phyloP scores from a whole-genome alignment of 768 basidiomycete species.

The Boletus pseudo-olivaceus region DNA sequence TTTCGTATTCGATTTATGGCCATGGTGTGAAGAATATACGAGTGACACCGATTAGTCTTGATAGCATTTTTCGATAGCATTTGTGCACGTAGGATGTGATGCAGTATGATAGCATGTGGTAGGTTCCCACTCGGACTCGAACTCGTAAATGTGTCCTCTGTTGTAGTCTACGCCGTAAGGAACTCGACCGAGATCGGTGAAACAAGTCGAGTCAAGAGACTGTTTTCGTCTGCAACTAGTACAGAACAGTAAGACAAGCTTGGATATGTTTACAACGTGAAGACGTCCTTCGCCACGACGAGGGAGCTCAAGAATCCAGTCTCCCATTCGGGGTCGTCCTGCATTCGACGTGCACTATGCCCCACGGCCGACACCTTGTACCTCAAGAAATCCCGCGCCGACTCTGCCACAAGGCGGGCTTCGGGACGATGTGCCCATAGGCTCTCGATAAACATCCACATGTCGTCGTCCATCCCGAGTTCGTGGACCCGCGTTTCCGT shows the following conservation, averaged over 20 bases:
- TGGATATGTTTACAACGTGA: conserved; percentile 7
- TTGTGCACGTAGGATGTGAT: conserved; percentile 11
- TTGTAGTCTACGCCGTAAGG: background rate
- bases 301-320: conserved; percentile 19
- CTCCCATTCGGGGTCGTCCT: conserved; percentile 25
- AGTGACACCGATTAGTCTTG: conserved; percentile 2
- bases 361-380: conserved; percentile 12
- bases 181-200: background rate
- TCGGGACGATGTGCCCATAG: conserved; percentile 30
- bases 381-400: conserved; percentile 20
- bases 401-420: conserved; percentile 23
- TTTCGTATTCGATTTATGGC: conserved; percentile 13
- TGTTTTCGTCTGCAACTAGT: background rate
- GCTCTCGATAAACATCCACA: conserved; percentile 29
- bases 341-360: background rate
- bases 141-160: background rate
- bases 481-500: background rate
- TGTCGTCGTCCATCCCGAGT: conserved; percentile 28
- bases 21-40: conserved; percentile 9
- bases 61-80: conserved; percentile 7
- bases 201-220: too few species aligned
- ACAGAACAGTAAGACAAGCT: background rate
- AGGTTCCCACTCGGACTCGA: background rate
- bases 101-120: conserved; percentile 8
- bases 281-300: conserved; percentile 8